Evolutionary conservation across 192 early-diverging fungal species (phyloP).

Genomic region (Coemansia sp.): DNA sequence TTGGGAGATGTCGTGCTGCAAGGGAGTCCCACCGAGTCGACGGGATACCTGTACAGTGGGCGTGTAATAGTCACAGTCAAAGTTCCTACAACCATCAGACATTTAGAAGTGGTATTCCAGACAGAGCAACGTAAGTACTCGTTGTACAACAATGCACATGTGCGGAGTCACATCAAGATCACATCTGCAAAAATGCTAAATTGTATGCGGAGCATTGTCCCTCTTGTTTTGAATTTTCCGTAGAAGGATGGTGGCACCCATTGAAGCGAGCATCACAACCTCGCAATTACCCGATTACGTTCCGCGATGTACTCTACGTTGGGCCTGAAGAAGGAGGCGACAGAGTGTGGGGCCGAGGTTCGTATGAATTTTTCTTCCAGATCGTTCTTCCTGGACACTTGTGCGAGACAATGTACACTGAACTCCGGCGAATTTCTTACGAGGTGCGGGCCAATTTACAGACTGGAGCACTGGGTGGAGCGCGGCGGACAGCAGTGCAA

Average conservation of each 20-base stretch:
- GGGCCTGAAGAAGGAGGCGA: background rate
- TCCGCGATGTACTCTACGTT: slow-evolving; percentile 18
- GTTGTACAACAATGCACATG: background rate
- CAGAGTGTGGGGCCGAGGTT: slow-evolving; percentile 30
- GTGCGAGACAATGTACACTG: slow-evolving; percentile 57
- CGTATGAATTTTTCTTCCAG: slow-evolving; percentile 55
- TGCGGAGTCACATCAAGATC: background rate
- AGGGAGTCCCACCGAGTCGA: slow-evolving; percentile 39
- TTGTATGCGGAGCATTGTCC: background rate
- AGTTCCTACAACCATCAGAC: slow-evolving; percentile 27
- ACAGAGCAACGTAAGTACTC: slow-evolving; percentile 31
- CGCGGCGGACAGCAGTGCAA: slow-evolving; percentile 29
- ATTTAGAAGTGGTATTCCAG: slow-evolving; percentile 41
- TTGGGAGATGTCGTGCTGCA: slow-evolving; percentile 47
- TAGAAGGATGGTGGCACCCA: slow-evolving; percentile 35
- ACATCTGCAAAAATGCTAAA: background rate
- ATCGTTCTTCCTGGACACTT: slow-evolving; percentile 44
- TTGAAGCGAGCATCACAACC: slow-evolving; percentile 12
- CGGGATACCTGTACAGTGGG: slow-evolving; percentile 40
- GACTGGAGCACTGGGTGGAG: slow-evolving; percentile 16
- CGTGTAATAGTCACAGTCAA: slow-evolving; percentile 48
- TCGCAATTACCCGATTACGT: background rate
- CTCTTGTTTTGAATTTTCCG: background rate
- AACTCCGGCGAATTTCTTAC: slow-evolving; percentile 48
- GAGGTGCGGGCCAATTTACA: slow-evolving; percentile 38